Evolutionary conservation across 129 eudicot species (phyloP).

Genomic region (Artemisia argyi): DNA sequence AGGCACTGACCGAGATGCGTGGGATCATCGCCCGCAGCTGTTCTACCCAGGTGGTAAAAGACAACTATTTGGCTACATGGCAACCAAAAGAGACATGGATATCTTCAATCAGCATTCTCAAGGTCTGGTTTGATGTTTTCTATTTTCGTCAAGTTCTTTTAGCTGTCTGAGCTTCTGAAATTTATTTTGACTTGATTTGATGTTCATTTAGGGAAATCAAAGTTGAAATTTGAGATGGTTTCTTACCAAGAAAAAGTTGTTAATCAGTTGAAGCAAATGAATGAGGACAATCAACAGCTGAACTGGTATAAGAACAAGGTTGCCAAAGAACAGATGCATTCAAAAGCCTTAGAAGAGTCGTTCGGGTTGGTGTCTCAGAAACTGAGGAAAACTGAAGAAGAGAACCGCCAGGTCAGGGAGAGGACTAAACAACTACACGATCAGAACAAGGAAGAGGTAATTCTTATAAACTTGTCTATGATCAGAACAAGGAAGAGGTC

Average conservation of each 20-base stretch:
- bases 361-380: constrained; percentile 13
- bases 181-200: not conserved
- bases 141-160: not conserved
- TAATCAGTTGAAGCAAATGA: constrained; percentile 19
- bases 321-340: constrained; percentile 17
- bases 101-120: constrained; percentile 61
- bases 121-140: constrained; percentile 38
- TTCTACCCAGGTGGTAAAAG: constrained; percentile 71
- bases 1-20: constrained; percentile 53
- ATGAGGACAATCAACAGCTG: constrained; percentile 24
- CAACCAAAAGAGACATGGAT: constrained; percentile 63
- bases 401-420: constrained; percentile 27
- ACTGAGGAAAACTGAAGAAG: constrained; percentile 23
- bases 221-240: constrained; percentile 23
- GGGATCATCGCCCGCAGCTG: constrained; percentile 41
- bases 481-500: no score
- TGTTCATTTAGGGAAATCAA: constrained; percentile 16
- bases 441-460: constrained; percentile 24
- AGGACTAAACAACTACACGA: constrained; percentile 21
- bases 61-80: constrained; percentile 73
- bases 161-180: not conserved
- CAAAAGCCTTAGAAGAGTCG: constrained; percentile 21
- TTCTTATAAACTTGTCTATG: not conserved
- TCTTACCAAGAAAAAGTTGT: constrained; percentile 29
- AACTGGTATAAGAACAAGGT: constrained; percentile 18